Conservation (phyloP, 768 basidiomycete species). For the Cubamyces sp. region DNA sequence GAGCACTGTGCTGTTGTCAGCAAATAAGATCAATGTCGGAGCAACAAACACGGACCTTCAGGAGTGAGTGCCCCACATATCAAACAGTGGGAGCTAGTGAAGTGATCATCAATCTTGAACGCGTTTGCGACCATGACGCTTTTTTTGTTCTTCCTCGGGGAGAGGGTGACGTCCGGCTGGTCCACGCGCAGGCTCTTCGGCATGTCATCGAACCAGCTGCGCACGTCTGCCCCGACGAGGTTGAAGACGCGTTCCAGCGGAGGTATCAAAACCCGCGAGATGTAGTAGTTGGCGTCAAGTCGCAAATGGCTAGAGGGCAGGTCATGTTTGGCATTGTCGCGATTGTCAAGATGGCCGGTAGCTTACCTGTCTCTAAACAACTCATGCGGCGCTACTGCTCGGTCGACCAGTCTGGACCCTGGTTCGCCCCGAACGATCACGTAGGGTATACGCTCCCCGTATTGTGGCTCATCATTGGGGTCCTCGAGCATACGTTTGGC, state of each 20-base stretch:
- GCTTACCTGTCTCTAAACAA: slow-evolving; percentile 64
- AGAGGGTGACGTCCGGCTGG: slow-evolving; percentile 38
- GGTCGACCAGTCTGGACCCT: slow-evolving; percentile 68
- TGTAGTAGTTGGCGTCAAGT: slow-evolving; percentile 91
- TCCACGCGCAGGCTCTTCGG: slow-evolving; percentile 57
- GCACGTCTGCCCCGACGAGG: slow-evolving; percentile 86
- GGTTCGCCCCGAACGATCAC: slow-evolving; percentile 74
- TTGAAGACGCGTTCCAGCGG: slow-evolving; percentile 91
- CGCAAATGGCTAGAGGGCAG: slow-evolving; percentile 54
- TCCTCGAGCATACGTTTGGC: slow-evolving; percentile 74
- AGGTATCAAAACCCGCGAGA: slow-evolving; percentile 82
- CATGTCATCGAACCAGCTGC: slow-evolving; percentile 88
- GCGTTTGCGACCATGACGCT: slow-evolving; percentile 39
- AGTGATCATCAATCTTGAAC: slow-evolving; percentile 75
- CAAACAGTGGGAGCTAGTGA: slow-evolving; percentile 69
- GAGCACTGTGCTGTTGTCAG: slow-evolving; percentile 38
- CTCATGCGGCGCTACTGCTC: slow-evolving; percentile 75
- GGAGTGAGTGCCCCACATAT: slow-evolving; percentile 62
- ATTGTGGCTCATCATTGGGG: slow-evolving; percentile 83
- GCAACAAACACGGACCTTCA: slow-evolving; percentile 45
- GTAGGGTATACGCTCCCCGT: slow-evolving; percentile 93
- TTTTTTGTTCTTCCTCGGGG: slow-evolving; percentile 41
- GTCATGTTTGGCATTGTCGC: background rate
- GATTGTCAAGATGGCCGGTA: background rate
- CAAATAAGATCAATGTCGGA: background rate